These are phyloP conservation scores for Candida vaughaniae DNA, from an alignment of 805 yeast species.

Conservation along the genomic window DNA sequence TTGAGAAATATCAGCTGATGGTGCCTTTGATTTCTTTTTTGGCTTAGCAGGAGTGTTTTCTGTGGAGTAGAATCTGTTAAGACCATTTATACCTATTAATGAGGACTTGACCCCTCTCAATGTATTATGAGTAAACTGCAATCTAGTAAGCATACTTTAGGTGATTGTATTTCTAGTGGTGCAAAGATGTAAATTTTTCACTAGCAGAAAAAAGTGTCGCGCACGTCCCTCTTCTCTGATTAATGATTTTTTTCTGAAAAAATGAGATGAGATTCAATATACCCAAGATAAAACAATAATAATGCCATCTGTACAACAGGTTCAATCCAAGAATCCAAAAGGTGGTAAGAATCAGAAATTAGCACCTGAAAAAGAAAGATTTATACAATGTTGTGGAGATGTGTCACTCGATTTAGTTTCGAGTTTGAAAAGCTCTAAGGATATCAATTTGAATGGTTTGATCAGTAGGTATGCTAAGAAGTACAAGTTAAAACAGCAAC, in stretches of 20 bases:
- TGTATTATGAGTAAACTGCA: too few species aligned
- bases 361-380: conserved; percentile 91
- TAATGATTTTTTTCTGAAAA: too few species aligned
- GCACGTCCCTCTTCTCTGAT: conserved; percentile 1
- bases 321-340: conserved; percentile 10
- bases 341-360: conserved; percentile 53
- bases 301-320: conserved; percentile 32
- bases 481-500: conserved; percentile 88
- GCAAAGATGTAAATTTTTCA: conserved; percentile 4
- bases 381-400: conserved; percentile 89
- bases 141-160: too few species aligned
- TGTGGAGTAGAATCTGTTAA: conserved; percentile 4
- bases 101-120: too few species aligned
- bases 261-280: conserved; percentile 10
- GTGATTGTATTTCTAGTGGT: too few species aligned
- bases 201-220: not conserved
- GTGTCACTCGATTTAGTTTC: conserved; percentile 82
- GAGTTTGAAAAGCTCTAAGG: conserved; percentile 69
- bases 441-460: conserved; percentile 86
- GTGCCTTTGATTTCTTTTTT: conserved; percentile 2
- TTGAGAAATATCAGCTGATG: conserved; percentile 31
- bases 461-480: conserved; percentile 84
- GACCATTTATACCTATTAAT: too few species aligned
- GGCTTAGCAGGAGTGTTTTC: not conserved
- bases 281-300: not conserved